Evolutionary conservation across 2,329 filamentous ascomycete species (phyloP).

Genomic region (Trichocomaceae sp.): DNA sequence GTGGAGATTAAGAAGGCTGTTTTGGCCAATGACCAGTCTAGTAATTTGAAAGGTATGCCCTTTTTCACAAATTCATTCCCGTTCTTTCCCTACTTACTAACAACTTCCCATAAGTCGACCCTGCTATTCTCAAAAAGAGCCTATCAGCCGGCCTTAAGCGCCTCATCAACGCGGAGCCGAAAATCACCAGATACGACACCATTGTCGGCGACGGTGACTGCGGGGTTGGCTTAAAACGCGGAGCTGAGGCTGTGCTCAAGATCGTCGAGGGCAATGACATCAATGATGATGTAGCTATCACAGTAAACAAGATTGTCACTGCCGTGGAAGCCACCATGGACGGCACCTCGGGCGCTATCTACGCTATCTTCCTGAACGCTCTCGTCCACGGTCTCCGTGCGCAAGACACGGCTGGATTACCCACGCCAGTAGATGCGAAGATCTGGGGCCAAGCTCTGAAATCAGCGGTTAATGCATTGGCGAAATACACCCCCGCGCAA

Average conservation of each 20-base stretch:
- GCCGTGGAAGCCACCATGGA: conserved; percentile 66
- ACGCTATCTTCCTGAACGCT: conserved; percentile 85
- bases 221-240: conserved; percentile 76
- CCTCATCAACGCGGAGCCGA: conserved; percentile 57
- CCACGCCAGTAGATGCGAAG: conserved; percentile 42
- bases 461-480: conserved; percentile 63
- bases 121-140: conserved; percentile 44
- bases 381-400: conserved; percentile 61
- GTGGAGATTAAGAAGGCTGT: conserved; percentile 36
- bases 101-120: conserved; percentile 40
- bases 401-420: conserved; percentile 41
- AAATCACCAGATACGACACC: conserved; percentile 64
- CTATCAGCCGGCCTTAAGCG: conserved; percentile 51
- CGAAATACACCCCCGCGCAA: conserved; percentile 79
- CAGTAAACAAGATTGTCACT: conserved; percentile 54
- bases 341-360: conserved; percentile 68
- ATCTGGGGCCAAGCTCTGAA: conserved; percentile 64
- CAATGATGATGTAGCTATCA: conserved; percentile 51
- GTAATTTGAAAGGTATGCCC: conserved; percentile 48
- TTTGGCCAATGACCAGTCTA: conserved; percentile 43
- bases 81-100: conserved; percentile 15
- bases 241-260: conserved; percentile 60
- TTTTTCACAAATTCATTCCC: neutral
- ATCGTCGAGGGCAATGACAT: conserved; percentile 39
- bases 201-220: conserved; percentile 88